phyloP scores from a whole-genome alignment of 805 yeast genomes.

The Ogataea corticis region DNA sequence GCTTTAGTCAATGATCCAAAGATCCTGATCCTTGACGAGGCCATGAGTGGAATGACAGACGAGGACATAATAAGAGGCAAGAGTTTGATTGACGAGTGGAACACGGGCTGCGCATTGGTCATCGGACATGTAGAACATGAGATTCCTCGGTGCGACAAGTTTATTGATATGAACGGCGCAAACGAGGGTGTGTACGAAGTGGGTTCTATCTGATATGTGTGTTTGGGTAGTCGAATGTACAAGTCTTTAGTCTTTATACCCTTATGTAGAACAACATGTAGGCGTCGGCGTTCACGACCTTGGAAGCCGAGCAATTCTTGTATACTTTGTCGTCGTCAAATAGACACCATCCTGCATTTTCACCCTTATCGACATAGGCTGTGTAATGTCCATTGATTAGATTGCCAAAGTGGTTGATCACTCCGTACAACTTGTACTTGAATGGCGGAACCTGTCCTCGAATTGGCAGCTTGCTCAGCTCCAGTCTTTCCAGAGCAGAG shows the following conservation, averaged over 20 bases:
- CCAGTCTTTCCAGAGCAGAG: conserved; percentile 43
- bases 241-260: conserved; percentile 14
- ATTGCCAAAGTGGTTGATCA: conserved; percentile 82
- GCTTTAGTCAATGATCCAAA: conserved; percentile 78
- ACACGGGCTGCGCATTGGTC: conserved; percentile 65
- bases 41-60: conserved; percentile 86
- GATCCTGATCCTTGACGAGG: conserved; percentile 84
- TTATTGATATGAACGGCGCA: conserved; percentile 38
- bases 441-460: conserved; percentile 83
- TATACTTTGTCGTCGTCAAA: conserved; percentile 79
- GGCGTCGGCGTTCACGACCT: conserved; percentile 72
- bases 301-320: conserved; percentile 46
- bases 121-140: conserved; percentile 86
- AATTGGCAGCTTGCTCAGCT: conserved; percentile 51
- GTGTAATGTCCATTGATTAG: conserved; percentile 90
- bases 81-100: conserved; percentile 49
- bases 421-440: conserved; percentile 72
- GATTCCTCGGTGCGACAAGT: conserved; percentile 67
- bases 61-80: conserved; percentile 57
- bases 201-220: too few relatives aligned
- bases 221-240: too few relatives aligned
- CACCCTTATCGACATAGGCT: conserved; percentile 67
- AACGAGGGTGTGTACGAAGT: conserved; percentile 31
- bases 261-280: conserved; percentile 80
- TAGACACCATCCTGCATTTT: conserved; percentile 67